Percentiles rank a stretch among this genome's conserved stretches.
These are phyloP conservation scores for Lizonia empirigonia DNA, from an alignment of 2,329 filamentous ascomycete species.

Conservation along the genomic window DNA sequence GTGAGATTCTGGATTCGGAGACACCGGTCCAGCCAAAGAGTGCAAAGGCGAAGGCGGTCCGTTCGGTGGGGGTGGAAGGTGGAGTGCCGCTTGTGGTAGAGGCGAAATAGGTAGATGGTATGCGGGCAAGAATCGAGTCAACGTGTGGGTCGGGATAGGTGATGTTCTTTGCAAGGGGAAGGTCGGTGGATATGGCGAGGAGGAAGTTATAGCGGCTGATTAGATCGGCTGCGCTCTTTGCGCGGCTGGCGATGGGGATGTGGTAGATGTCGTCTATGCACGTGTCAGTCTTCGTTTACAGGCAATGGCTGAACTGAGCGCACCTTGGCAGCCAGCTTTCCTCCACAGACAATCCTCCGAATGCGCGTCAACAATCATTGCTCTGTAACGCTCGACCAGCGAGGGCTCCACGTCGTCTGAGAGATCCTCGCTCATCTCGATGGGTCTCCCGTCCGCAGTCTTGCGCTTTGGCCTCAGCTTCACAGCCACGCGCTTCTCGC, in stretches of 20 bases:
- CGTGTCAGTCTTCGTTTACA: slow-evolving; percentile 24
- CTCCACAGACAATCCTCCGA: slow-evolving; percentile 84
- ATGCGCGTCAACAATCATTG: slow-evolving; percentile 76
- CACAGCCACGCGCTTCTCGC: slow-evolving; percentile 81
- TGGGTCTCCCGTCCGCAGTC: slow-evolving; percentile 46
- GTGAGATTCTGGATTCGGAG: slow-evolving; percentile 68
- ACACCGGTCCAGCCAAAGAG: slow-evolving; percentile 58
- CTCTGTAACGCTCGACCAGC: slow-evolving; percentile 76
- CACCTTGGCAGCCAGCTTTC: slow-evolving; percentile 84
- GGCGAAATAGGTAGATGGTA: slow-evolving; percentile 33
- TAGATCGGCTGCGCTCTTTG: slow-evolving; percentile 47
- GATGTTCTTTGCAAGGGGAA: slow-evolving; percentile 43
- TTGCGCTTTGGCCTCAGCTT: slow-evolving; percentile 67
- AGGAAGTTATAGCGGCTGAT: slow-evolving; percentile 50
- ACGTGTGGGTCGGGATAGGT: slow-evolving; percentile 38
- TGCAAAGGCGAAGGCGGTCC: slow-evolving; percentile 43
- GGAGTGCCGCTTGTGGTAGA: slow-evolving; percentile 8
- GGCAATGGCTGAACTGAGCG: slow-evolving; percentile 17
- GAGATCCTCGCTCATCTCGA: slow-evolving; percentile 59
- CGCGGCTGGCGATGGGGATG: slow-evolving; percentile 53
- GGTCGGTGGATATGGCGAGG: slow-evolving; percentile 38
- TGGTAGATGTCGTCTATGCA: slow-evolving; percentile 66
- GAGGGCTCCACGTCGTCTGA: slow-evolving; percentile 60
- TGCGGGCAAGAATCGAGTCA: slow-evolving; percentile 32
- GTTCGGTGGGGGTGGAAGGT: slow-evolving; percentile 26